Evolutionary conservation across 768 basidiomycete species (phyloP), one percentile per base, ranked within the genome.

Genomic region (Tylopilus sp.): DNA sequence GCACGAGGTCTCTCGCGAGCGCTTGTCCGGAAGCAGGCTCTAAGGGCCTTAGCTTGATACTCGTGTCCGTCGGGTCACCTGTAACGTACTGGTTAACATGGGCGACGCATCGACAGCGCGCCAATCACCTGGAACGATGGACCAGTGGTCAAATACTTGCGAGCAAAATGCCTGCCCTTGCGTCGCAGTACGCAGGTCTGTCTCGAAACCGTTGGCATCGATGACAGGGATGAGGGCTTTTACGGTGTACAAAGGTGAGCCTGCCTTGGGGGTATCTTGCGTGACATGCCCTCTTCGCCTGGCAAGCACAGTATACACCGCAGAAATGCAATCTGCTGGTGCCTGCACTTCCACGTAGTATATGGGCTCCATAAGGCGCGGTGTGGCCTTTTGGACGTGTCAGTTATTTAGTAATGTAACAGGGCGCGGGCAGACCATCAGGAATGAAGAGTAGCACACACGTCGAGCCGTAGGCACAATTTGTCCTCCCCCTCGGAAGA

Each of bases 331-430:
- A 67, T 99, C 97, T 17, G 95, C 93, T 8, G 97, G 97, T 7
- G 95, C 91, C 70, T 98, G 95, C n/a, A 99, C 95, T 71, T 99
- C 97, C 48, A 98, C 95, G 66, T 92, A 98, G 77, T 95, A 98
- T 55, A 98, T 86, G 4, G 97, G 97, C 69, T 99, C 95, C 85
- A 95, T 93, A 52, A 97, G 71, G 52, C 94, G 83, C 4, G 95
- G 95, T 3, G 94, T 91, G 15, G 95, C 94, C 94, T 95, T 57
- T 44, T 20, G n/a, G 17, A 21, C 15, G 25, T 17, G 15, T 52
- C 26, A 25, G 42, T 30, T n/a, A 44, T 28, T 33, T 15, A 17
- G 20, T 7, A 45, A 45, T 51, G 44, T 42, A 43, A n/a, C 12
- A 3, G 11, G 44, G 42, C 15, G 30, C 26, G 18, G 12, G 48